Evolutionary conservation across 2,329 filamentous ascomycete genomes (phyloP), one percentile per base, ranked within the genome.

Genomic region (Alternaria conjuncta): DNA sequence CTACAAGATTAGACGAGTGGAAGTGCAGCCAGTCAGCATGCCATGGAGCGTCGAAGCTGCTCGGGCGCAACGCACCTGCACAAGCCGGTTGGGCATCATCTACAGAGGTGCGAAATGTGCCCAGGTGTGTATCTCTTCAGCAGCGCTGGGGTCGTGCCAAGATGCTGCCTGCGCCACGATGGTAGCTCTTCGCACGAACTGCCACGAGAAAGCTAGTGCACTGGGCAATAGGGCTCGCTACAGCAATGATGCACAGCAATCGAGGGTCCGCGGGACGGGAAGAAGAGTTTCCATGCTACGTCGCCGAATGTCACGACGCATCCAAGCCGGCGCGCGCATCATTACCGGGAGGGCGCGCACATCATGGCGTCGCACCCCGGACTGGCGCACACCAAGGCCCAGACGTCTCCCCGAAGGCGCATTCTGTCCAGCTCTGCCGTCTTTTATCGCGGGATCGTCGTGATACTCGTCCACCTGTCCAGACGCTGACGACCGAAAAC

Each of bases 1-100:
- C 57, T 65, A 65, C 70, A 71, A 73, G 64, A 71, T 61, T 69
- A 69, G 61, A 64, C 71, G 68, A 66, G 51, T n/a, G 23, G 2
- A 36, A 9, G 61, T 60, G 55, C 57, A 69, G 59, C 58, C 58
- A 46, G 62, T 64, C 63, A 70, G 57, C 61, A 63, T 61, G 54
- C 23, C 51, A 53, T 50, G 25, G 54, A 47, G 60, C 43, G 46
- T 49, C 32, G 28, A 21, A 63, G 55, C 43, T 41, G 61, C 45
- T 44, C 18, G 47, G 55, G 53, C 44, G 56, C 32, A 47, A 50
- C 9, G 47, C 55, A 51, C 20, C 18, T 36, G 8, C 49, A 36
- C 41, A 41, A 23, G 43, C 60, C 45, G 46, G 26, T 25, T 30
- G 43, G 46, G 18, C 21, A 46, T 41, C 9, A 7, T 46, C 43